Percentiles rank a stretch among this genome's conserved stretches.
Conservation (phyloP, 1,284 basidiomycete genomes). For the Golubevia pallescens region DNA sequence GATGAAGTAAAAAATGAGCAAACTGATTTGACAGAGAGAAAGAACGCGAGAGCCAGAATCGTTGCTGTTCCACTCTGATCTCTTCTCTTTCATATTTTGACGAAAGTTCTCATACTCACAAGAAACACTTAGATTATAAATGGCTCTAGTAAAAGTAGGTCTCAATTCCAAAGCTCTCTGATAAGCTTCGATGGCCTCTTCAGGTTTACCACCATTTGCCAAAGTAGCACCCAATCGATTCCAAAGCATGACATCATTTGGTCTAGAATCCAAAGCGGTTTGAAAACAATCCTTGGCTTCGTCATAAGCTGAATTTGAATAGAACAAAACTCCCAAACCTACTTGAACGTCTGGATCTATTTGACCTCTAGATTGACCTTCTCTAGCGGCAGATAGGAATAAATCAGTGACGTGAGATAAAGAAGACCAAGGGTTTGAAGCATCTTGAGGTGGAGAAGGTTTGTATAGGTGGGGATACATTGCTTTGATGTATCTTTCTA, state of each 20-base stretch:
- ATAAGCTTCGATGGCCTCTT: slow-evolving; percentile 94
- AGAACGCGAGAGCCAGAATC: slow-evolving; percentile 8
- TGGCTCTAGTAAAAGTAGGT: slow-evolving; percentile 94
- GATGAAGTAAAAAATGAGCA: too few relatives aligned
- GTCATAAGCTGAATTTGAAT: slow-evolving; percentile 79
- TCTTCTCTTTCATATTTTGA: too few relatives aligned
- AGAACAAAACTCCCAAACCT: slow-evolving; percentile 90
- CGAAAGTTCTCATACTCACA: too few relatives aligned
- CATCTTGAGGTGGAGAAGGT: slow-evolving; percentile 63
- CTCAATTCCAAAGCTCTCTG: slow-evolving; percentile 88
- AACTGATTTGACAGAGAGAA: slow-evolving; percentile 11
- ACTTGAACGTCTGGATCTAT: slow-evolving; percentile 94
- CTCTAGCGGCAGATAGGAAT: slow-evolving; percentile 83
- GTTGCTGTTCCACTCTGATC: too few relatives aligned
- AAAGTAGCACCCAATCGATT: slow-evolving; percentile 93
- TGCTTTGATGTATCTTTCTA: slow-evolving; percentile 83
- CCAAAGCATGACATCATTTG: slow-evolving; percentile 93
- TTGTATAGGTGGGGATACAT: slow-evolving; percentile 72
- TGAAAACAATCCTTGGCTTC: slow-evolving; percentile 89
- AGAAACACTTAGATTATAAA: slow-evolving; percentile 96
- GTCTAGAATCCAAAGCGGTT: slow-evolving; percentile 78
- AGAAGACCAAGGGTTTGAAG: slow-evolving; percentile 76
- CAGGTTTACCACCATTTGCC: slow-evolving; percentile 91
- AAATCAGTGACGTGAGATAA: slow-evolving; percentile 81
- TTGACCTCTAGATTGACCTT: slow-evolving; percentile 67